These are phyloP conservation scores for Debaryomyces subglobosus DNA, from an alignment of 1,139 yeast species.

Conservation along the genomic window DNA sequence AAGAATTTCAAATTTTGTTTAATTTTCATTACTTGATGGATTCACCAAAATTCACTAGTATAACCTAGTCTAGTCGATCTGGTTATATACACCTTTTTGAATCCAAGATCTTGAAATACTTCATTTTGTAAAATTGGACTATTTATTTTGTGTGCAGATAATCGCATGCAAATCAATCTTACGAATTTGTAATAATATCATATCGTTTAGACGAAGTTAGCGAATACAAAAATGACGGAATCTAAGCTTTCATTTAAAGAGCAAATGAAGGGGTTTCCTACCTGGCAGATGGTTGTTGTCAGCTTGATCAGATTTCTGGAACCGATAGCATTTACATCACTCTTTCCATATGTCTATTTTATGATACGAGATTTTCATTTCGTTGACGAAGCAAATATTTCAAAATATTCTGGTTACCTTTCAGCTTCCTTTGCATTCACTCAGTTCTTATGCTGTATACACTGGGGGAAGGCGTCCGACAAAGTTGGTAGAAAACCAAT, in stretches of 20 bases:
- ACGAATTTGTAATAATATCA: not conserved
- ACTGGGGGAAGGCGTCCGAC: constrained; percentile 40
- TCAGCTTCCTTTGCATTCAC: constrained; percentile 42
- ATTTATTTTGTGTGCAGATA: not conserved
- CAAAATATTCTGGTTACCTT: constrained; percentile 41
- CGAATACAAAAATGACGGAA: constrained; percentile 4
- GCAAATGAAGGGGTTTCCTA: constrained; percentile 37
- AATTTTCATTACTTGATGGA: too few relatives aligned
- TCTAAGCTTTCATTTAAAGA: constrained; percentile 22
- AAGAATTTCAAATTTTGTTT: too few relatives aligned
- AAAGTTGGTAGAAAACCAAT: constrained; percentile 37
- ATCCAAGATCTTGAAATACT: not conserved
- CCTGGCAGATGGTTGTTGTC: constrained; percentile 37
- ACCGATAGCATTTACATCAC: constrained; percentile 43
- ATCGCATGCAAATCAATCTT: not conserved
- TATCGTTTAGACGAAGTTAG: not conserved
- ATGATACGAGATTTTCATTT: constrained; percentile 43
- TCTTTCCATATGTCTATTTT: constrained; percentile 43
- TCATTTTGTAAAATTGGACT: not conserved
- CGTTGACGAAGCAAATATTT: constrained; percentile 38
- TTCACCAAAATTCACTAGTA: too few relatives aligned
- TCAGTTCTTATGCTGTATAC: constrained; percentile 40
- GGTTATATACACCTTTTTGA: not conserved
- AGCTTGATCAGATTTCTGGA: constrained; percentile 38
- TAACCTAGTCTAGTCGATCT: not conserved